phyloP scores from a whole-genome alignment of 2,329 filamentous ascomycete species.

The Aspergillus latus region DNA sequence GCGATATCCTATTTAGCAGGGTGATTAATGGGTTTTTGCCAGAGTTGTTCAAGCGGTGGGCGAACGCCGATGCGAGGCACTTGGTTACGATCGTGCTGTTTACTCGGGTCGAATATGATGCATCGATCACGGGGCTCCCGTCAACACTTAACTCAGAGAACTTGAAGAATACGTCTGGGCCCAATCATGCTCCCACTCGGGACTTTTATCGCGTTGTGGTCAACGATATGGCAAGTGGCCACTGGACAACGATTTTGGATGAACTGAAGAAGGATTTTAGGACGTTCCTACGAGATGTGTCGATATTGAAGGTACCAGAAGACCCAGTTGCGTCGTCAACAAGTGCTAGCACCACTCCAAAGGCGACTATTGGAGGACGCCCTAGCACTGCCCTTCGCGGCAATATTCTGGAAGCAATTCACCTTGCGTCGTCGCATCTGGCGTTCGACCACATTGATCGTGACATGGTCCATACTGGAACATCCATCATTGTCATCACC shows the following conservation, averaged over 20 bases:
- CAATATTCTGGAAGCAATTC: slow-evolving; percentile 93
- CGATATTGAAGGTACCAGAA: slow-evolving; percentile 42
- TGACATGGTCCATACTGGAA: slow-evolving; percentile 86
- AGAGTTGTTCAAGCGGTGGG: slow-evolving; percentile 93
- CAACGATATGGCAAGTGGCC: slow-evolving; percentile 88
- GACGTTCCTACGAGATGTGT: slow-evolving; percentile 80
- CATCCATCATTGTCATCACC: slow-evolving; percentile 88
- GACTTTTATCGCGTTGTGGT: slow-evolving; percentile 96
- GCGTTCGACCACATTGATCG: slow-evolving; percentile 90
- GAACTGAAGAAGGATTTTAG: slow-evolving; percentile 91
- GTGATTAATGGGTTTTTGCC: slow-evolving; percentile 94
- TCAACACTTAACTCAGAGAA: slow-evolving; percentile 48
- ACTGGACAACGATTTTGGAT: slow-evolving; percentile 91
- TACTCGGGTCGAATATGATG: slow-evolving; percentile 83
- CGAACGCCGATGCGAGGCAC: slow-evolving; percentile 79
- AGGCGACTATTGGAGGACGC: slow-evolving; percentile 63
- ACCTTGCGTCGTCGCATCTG: slow-evolving; percentile 83
- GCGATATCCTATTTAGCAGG: slow-evolving; percentile 96
- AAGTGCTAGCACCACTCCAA: slow-evolving; percentile 26
- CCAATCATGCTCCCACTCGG: slow-evolving; percentile 47
- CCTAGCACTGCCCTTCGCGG: slow-evolving; percentile 85
- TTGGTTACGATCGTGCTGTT: slow-evolving; percentile 94
- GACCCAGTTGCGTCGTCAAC: slow-evolving; percentile 29
- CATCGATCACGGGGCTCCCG: slow-evolving; percentile 57
- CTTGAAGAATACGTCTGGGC: slow-evolving; percentile 27